Evolutionary conservation across 2,329 filamentous ascomycete genomes (phyloP).

Genomic region (Pseudogymnoascus pannorum): DNA sequence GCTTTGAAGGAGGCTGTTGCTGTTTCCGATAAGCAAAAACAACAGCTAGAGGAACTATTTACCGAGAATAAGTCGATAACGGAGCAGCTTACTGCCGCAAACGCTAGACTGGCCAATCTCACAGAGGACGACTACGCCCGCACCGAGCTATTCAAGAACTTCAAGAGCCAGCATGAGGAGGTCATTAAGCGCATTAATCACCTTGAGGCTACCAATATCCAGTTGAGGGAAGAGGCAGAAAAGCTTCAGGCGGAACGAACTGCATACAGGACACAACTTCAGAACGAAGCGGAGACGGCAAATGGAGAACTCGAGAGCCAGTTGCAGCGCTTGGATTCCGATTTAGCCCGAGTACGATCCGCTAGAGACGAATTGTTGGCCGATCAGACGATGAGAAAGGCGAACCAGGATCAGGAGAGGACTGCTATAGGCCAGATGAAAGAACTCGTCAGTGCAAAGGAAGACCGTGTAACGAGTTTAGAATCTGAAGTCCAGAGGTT

Average conservation of each 20-base stretch:
- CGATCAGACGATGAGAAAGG: slow-evolving; percentile 72
- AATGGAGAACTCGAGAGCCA: slow-evolving; percentile 76
- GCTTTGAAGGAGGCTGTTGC: slow-evolving; percentile 73
- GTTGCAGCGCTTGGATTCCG: slow-evolving; percentile 71
- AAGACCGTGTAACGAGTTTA: slow-evolving; percentile 71
- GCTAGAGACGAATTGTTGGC: slow-evolving; percentile 78
- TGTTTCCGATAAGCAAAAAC: slow-evolving; percentile 73
- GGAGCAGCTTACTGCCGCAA: slow-evolving; percentile 72
- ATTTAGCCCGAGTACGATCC: slow-evolving; percentile 78
- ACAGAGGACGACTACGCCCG: slow-evolving; percentile 91
- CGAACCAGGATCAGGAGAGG: slow-evolving; percentile 68
- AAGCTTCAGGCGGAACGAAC: slow-evolving; percentile 81
- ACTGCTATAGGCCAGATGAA: slow-evolving; percentile 64
- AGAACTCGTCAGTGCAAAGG: slow-evolving; percentile 71
- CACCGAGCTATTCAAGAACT: slow-evolving; percentile 86
- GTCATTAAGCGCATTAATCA: slow-evolving; percentile 88
- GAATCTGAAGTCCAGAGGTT: slow-evolving; percentile 77
- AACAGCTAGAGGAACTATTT: slow-evolving; percentile 75
- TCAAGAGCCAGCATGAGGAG: slow-evolving; percentile 87
- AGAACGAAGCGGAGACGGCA: slow-evolving; percentile 67
- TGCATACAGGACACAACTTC: slow-evolving; percentile 70
- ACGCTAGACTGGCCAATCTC: slow-evolving; percentile 58
- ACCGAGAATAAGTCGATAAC: slow-evolving; percentile 66
- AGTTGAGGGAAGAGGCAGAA: slow-evolving; percentile 76
- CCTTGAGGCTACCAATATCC: slow-evolving; percentile 79